phyloP scores from a whole-genome alignment of 1,284 basidiomycete species.

The Ganoderma multipileum region DNA sequence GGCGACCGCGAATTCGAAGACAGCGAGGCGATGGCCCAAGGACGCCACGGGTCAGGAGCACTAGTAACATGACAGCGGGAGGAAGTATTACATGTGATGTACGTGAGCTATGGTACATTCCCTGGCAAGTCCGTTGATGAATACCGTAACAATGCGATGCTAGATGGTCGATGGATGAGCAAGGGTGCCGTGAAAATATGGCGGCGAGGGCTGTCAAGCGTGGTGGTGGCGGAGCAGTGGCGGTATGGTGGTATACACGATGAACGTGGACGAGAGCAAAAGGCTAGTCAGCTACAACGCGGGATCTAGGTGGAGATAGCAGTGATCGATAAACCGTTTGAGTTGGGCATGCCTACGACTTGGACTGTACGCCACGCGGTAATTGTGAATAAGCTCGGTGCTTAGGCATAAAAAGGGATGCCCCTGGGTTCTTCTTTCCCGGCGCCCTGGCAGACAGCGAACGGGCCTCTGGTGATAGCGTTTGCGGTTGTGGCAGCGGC shows the following conservation, averaged over 20 bases:
- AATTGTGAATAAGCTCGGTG: conserved; percentile 71
- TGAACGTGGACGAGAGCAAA: neutral
- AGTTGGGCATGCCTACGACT: conserved; percentile 18
- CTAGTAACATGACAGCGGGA: neutral
- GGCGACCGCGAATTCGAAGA: neutral
- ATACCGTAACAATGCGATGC: conserved; percentile 3
- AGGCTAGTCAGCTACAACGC: conserved; percentile 3
- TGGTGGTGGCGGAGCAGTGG: neutral
- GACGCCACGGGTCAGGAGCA: neutral
- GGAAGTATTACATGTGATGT: conserved; percentile 2
- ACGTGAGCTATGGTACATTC: conserved; percentile 3
- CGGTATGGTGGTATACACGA: conserved; percentile 11
- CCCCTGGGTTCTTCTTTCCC: conserved; percentile 68
- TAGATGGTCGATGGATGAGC: conserved; percentile 5
- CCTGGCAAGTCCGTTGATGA: conserved; percentile 1
- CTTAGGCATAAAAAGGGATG: conserved; percentile 77
- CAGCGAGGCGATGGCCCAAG: neutral
- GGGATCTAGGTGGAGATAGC: conserved; percentile 11
- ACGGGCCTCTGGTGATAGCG: conserved; percentile 16
- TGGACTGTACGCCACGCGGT: conserved; percentile 26
- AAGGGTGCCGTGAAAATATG: neutral
- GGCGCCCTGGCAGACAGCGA: conserved; percentile 28
- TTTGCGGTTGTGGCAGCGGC: conserved; percentile 5
- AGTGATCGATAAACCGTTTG: neutral
- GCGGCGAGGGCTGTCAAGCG: neutral